Evolutionary conservation across 805 yeast genomes (phyloP).

Genomic region (Yarrowia hollandica): DNA sequence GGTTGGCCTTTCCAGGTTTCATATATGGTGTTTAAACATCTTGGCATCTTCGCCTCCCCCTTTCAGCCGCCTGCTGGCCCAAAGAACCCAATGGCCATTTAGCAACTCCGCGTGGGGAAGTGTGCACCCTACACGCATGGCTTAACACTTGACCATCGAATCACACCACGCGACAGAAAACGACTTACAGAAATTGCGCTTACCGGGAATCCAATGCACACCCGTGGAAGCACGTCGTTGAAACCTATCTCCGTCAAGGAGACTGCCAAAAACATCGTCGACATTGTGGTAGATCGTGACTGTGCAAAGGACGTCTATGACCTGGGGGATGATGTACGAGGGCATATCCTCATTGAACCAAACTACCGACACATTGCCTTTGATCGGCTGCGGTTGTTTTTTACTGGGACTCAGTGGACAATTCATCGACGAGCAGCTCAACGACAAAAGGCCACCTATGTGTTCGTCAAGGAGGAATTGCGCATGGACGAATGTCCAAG

Average conservation of each 20-base stretch:
- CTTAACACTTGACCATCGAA: background rate
- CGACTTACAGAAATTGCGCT: too few species aligned
- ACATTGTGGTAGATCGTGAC: conserved; percentile 18
- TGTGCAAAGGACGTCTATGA: conserved; percentile 11
- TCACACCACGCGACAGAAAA: conserved; percentile 6
- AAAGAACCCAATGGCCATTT: conserved; percentile 16
- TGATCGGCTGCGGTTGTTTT: conserved; percentile 1
- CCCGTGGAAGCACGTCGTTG: conserved; percentile 17
- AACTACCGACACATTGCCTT: conserved; percentile 14
- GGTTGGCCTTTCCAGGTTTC: background rate
- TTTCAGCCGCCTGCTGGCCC: background rate
- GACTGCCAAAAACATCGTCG: conserved; percentile 19
- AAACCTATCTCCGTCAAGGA: conserved; percentile 24
- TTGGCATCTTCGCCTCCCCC: background rate
- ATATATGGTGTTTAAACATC: background rate
- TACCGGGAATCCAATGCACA: background rate
- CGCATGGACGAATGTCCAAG: background rate
- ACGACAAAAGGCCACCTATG: conserved; percentile 20
- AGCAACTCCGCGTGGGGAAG: conserved; percentile 10
- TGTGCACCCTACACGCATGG: conserved; percentile 2
- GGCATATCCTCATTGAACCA: conserved; percentile 4
- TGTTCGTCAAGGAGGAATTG: conserved; percentile 22
- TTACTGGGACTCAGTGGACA: conserved; percentile 9
- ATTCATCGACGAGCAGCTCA: conserved; percentile 18
- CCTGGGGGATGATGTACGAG: conserved; percentile 13